phyloP scores from a whole-genome alignment of 495 filamentous ascomycete genomes.

The Annulohypoxylon moriforme region DNA sequence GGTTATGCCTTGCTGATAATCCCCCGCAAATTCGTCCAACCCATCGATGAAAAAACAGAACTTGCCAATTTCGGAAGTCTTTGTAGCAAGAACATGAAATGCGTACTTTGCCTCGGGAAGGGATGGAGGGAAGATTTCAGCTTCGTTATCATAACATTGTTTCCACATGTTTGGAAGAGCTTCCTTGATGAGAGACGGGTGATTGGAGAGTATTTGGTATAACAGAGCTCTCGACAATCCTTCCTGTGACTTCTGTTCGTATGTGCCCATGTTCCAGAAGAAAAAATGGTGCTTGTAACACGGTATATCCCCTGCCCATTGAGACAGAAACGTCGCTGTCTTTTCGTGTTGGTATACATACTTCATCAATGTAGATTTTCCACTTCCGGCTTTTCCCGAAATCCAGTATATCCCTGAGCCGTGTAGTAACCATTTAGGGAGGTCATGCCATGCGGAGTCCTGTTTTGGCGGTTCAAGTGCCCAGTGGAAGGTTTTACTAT shows the following conservation, averaged over 20 bases:
- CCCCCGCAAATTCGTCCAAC: not conserved
- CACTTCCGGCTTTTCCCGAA: conserved; percentile 35
- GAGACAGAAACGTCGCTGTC: not conserved
- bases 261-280: conserved; percentile 52
- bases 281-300: conserved; percentile 25
- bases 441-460: conserved; percentile 24
- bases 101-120: not conserved
- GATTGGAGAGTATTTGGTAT: conserved; percentile 40
- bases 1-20: not conserved
- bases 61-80: not conserved
- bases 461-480: conserved; percentile 15
- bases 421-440: conserved; percentile 38
- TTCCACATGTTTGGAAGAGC: conserved; percentile 23
- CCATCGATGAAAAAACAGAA: not conserved
- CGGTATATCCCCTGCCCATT: conserved; percentile 1
- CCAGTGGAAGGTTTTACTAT: conserved; percentile 35
- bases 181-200: conserved; percentile 11
- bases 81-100: not conserved
- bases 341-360: not conserved
- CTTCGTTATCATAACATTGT: not conserved
- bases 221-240: conserved; percentile 50
- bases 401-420: conserved; percentile 39
- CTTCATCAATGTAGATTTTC: conserved; percentile 47
- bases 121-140: not conserved
- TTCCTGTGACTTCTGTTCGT: conserved; percentile 49